Percentiles rank a stretch among this genome's conserved stretches.
phyloP scores from a whole-genome alignment of 805 yeast genomes.

The Isabelozyma pseudorhagii region DNA sequence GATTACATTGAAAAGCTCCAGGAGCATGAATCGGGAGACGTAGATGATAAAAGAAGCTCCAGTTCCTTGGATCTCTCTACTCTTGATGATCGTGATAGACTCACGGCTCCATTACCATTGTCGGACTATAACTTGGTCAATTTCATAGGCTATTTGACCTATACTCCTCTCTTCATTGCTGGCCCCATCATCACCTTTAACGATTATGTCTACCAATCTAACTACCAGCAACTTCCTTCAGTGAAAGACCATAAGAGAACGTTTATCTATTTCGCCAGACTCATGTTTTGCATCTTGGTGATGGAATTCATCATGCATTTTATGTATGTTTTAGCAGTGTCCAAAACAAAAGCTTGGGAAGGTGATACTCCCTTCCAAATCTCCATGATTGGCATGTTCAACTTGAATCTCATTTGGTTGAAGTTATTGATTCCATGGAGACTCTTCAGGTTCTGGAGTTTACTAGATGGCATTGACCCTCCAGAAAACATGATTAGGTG shows the following conservation, averaged over 20 bases:
- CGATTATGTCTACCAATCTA: constrained; percentile 78
- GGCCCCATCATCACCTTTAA: constrained; percentile 95
- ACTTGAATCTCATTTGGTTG: constrained; percentile 88
- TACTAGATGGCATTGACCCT: constrained; percentile 90
- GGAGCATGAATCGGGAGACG: constrained; percentile 10
- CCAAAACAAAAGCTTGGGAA: constrained; percentile 85
- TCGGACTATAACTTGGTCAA: constrained; percentile 60
- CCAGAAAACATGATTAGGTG: constrained; percentile 98
- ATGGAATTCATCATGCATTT: constrained; percentile 90
- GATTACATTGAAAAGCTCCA: constrained; percentile 56
- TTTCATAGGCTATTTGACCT: constrained; percentile 72
- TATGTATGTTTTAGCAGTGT: constrained; percentile 90
- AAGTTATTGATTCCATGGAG: constrained; percentile 95
- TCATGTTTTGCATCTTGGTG: constrained; percentile 68
- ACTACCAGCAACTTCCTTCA: constrained; percentile 52
- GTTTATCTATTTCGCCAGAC: constrained; percentile 60
- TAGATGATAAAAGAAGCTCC: constrained; percentile 5
- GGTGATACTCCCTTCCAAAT: constrained; percentile 89
- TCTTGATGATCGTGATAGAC: constrained; percentile 60
- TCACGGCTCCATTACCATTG: constrained; percentile 59
- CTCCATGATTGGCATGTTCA: constrained; percentile 91
- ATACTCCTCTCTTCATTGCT: constrained; percentile 88
- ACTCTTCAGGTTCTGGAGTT: constrained; percentile 86
- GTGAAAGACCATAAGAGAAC: constrained; percentile 51
- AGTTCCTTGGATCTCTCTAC: constrained; percentile 5